Evolutionary conservation across 2,329 filamentous ascomycete genomes (phyloP), one percentile per base, ranked within the genome.

Genomic region (Nigrospora osmanthi): DNA sequence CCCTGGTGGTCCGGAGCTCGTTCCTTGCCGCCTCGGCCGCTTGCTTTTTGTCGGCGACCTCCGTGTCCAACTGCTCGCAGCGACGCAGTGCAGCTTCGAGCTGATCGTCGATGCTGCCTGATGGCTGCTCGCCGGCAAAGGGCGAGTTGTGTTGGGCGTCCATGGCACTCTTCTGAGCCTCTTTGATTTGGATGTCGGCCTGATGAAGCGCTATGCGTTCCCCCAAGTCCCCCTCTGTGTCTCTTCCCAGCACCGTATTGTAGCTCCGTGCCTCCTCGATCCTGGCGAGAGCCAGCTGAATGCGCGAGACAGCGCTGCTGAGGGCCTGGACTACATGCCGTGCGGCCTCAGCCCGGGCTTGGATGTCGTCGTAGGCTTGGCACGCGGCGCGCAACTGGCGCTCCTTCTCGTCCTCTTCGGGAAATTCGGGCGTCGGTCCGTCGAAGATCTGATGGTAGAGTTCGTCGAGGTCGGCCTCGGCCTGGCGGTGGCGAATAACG

Each of bases 361-460:
- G 62, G 9, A 62, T 55, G 19, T 63, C 55, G 35, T 70, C 62
- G 49, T 71, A 73, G 2, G 55, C 52, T 19, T 58, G 55, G 31
- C 65, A 50, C 2, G 68, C 64, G 5, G 55, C 47, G 11, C 61
- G 52, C 16, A 67, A 58, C 1, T 56, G 55, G 6, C 58, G 48
- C 54, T 80, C 74, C 42, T 60, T 59, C 28, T 59, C 54, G 46
- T 80, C 76, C 53, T 80, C 75, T n/a, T 71, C 70, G 0, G 73
- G 72, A 23, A 76, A 72, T 0, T 66, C 70, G 0, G 72, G 72
- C 1, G 74, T 78, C 6, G 70, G 69, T 0, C 75, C 75, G 11
- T 63, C 58, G 53, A 81, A 81, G 48, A 81, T 71, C 42, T 62
- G 65, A n/a, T 69, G 56, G 56, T 80, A 80, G 3, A 80, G 62